Evolutionary conservation across 352 stramenopile genomes (phyloP).

Genomic region (Phytophthora pistaciae): DNA sequence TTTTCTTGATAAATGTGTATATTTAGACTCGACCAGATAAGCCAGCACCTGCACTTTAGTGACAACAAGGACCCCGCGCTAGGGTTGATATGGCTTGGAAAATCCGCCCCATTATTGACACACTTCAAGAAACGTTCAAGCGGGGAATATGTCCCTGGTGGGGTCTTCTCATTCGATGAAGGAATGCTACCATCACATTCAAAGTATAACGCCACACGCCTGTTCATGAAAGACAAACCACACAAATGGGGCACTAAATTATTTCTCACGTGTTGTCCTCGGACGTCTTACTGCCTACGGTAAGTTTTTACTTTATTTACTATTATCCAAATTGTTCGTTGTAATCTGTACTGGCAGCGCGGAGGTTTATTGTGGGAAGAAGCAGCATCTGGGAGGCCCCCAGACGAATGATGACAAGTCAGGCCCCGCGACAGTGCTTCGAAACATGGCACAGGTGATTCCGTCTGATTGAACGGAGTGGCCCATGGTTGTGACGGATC

Average conservation of each 20-base stretch:
- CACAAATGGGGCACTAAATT: slow-evolving; percentile 17
- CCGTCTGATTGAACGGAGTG: neutral
- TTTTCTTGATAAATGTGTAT: neutral
- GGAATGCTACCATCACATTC: neutral
- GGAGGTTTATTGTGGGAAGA: neutral
- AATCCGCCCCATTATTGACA: neutral
- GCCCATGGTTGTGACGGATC: neutral
- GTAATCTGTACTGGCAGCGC: too few species aligned
- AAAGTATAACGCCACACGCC: slow-evolving; percentile 2
- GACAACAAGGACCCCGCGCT: neutral
- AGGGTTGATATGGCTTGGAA: neutral
- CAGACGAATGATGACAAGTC: neutral
- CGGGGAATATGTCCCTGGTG: neutral
- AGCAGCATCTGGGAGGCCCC: neutral
- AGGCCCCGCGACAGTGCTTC: neutral
- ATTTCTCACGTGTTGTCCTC: slow-evolving; percentile 7
- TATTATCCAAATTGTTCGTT: neutral
- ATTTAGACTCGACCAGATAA: neutral
- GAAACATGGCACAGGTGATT: neutral
- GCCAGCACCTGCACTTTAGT: neutral
- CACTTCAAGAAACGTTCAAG: slow-evolving; percentile 1
- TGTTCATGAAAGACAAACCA: slow-evolving; percentile 4
- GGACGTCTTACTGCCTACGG: neutral
- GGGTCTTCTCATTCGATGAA: slow-evolving; percentile 9
- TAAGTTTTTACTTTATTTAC: too few species aligned